phyloP scores from a whole-genome alignment of 441 rosid genomes.

The Mallotus repandus region DNA sequence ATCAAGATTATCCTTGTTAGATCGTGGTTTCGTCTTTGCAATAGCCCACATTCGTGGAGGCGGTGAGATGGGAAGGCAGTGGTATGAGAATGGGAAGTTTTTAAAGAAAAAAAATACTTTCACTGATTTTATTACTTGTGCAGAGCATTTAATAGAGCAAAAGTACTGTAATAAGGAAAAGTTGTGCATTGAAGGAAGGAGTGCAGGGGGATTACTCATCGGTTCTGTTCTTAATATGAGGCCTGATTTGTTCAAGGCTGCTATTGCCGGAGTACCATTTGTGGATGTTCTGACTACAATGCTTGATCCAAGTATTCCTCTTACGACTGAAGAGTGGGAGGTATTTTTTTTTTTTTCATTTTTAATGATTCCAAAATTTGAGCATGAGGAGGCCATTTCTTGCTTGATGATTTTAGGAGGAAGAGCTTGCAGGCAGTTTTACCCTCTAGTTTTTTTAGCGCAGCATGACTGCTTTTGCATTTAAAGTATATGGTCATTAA shows the following conservation, averaged over 20 bases:
- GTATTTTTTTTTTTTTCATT: constrained; percentile 29
- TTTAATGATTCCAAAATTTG: neutral
- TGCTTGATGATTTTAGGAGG: neutral
- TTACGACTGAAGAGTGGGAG: constrained; percentile 98
- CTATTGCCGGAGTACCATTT: constrained; percentile 88
- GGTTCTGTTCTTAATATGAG: constrained; percentile 96
- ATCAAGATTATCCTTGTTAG: constrained; percentile 74
- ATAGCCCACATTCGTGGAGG: constrained; percentile 95
- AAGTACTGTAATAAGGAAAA: constrained; percentile 74
- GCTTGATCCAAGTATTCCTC: constrained; percentile 92
- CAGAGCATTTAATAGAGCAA: constrained; percentile 66
- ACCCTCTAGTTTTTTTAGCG: neutral
- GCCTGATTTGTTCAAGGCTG: constrained; percentile 90
- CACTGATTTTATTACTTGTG: constrained; percentile 79
- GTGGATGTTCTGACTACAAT: constrained; percentile 92
- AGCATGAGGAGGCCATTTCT: neutral
- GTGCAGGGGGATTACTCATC: constrained; percentile 90
- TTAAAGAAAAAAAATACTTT: constrained; percentile 83
- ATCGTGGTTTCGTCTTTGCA: constrained; percentile 80
- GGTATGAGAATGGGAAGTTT: constrained; percentile 93
- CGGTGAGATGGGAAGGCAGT: constrained; percentile 96
- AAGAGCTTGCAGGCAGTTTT: neutral
- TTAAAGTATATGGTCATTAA: neutral
- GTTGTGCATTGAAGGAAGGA: constrained; percentile 81
- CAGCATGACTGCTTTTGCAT: neutral